These are phyloP conservation scores for Pleoardoris graminearum DNA, from an alignment of 2,329 filamentous ascomycete genomes.

Conservation along the genomic window DNA sequence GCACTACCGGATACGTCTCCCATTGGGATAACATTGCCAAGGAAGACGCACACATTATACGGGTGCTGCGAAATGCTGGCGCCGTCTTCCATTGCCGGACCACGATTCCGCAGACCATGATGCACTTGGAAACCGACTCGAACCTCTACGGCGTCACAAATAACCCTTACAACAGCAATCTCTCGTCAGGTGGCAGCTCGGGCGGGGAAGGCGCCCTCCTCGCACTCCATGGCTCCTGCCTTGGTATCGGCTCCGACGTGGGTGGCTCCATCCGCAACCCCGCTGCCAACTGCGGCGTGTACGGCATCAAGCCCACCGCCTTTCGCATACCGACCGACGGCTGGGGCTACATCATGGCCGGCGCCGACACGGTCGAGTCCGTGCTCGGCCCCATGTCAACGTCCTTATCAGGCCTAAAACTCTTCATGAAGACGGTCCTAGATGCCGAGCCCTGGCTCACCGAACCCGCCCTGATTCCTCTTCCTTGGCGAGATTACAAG, in stretches of 20 bases:
- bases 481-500: slow-evolving; percentile 56
- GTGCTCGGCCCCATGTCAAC: slow-evolving; percentile 60
- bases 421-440: slow-evolving; percentile 59
- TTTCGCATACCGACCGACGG: slow-evolving; percentile 50
- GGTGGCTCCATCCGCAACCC: slow-evolving; percentile 29
- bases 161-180: slow-evolving; percentile 57
- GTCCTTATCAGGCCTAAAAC: slow-evolving; percentile 55
- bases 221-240: slow-evolving; percentile 55
- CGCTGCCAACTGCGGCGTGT: slow-evolving; percentile 39
- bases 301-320: slow-evolving; percentile 49
- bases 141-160: slow-evolving; percentile 58
- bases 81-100: slow-evolving; percentile 58
- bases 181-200: slow-evolving; percentile 58
- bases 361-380: slow-evolving; percentile 52
- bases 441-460: slow-evolving; percentile 58
- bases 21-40: slow-evolving; percentile 53
- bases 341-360: slow-evolving; percentile 49
- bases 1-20: slow-evolving; percentile 55
- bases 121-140: slow-evolving; percentile 57
- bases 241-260: slow-evolving; percentile 52
- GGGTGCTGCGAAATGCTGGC: slow-evolving; percentile 55
- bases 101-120: slow-evolving; percentile 57
- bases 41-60: slow-evolving; percentile 54
- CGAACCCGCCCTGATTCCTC: slow-evolving; percentile 62
- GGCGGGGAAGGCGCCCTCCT: slow-evolving; percentile 62